Base-by-base conservation (phyloP, 768 basidiomycete species). In the Macrolepiota dolichaula region DNA sequence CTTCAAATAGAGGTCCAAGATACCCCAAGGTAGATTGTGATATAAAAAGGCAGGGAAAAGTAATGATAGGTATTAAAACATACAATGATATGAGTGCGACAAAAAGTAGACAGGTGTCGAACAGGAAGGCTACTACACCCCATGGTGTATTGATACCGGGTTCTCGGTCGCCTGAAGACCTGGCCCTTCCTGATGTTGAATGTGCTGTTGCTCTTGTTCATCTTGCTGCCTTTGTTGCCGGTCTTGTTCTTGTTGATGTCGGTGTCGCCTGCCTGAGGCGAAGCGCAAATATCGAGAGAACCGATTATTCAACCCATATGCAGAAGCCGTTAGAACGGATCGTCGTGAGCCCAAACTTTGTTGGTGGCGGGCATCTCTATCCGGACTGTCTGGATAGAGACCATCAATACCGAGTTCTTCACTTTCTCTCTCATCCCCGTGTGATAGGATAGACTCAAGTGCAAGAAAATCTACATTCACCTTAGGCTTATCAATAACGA, bases 211-310 rank as follows among this genome's bases (percentile, higher is more conserved):
- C 24, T 49, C 36, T 25, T 37, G 32, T 22, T 52, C 22, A 12
- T 19, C 38, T 40, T 38, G 35, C 15, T 25, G 46, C 7, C 17
- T 2, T 54, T 38, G 36, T 54, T 24, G 22, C 37, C 37, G 19
- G 1, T 36, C 51, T 25, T n/a, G 32, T 17, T 54, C 59, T 27
- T 35, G 52, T 42, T 65, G 68, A 53, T 66, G 68, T 49, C 66
- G 69, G 58, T 65, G 65, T 50, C 69, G 72, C 51, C 72, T 71
- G 40, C 76, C 76, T 59, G 74, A 77, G 15, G 82, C 83, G 66
- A 82, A 83, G 22, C 81, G 79, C 54, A 86, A 69, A 67, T 86
- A 86, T 42, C 82, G 77, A 44, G 85, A 86, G 65, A 86, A 84
- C 36, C 85, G 77, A 32, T 62, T 64, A 17, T 24, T 55, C 29